These are phyloP conservation scores for Blastobotrys apis DNA, from an alignment of 1,139 yeast genomes.

Conservation along the genomic window DNA sequence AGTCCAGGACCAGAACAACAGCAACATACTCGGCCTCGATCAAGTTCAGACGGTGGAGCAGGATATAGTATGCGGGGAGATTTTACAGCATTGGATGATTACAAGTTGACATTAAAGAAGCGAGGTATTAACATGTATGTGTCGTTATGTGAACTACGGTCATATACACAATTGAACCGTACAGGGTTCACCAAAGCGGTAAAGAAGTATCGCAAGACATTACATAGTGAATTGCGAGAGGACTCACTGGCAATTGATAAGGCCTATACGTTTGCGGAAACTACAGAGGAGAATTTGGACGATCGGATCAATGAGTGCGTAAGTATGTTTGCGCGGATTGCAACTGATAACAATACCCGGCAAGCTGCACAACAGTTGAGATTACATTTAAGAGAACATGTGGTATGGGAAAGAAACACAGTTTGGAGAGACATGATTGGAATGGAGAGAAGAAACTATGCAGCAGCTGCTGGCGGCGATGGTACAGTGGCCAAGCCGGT, in stretches of 20 bases:
- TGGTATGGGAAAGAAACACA: constrained; percentile 94
- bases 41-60: constrained; percentile 9
- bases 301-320: constrained; percentile 47
- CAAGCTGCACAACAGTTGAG: constrained; percentile 63
- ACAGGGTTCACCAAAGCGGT: constrained; percentile 87
- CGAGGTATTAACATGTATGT: constrained; percentile 66
- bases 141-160: constrained; percentile 73
- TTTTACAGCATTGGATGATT: constrained; percentile 15
- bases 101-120: constrained; percentile 60
- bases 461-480: constrained; percentile 27
- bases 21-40: constrained; percentile 3
- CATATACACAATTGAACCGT: constrained; percentile 73
- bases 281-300: constrained; percentile 47
- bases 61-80: constrained; percentile 7
- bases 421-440: constrained; percentile 97
- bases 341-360: constrained; percentile 44
- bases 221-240: constrained; percentile 53
- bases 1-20: not conserved
- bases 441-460: constrained; percentile 67
- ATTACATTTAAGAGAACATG: constrained; percentile 79
- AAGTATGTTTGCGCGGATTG: constrained; percentile 45
- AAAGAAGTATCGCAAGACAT: constrained; percentile 84
- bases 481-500: not conserved
- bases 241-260: constrained; percentile 26
- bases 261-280: constrained; percentile 45